phyloP scores from a whole-genome alignment of 495 filamentous ascomycete species.

The Aspergillus olivimuriae region DNA sequence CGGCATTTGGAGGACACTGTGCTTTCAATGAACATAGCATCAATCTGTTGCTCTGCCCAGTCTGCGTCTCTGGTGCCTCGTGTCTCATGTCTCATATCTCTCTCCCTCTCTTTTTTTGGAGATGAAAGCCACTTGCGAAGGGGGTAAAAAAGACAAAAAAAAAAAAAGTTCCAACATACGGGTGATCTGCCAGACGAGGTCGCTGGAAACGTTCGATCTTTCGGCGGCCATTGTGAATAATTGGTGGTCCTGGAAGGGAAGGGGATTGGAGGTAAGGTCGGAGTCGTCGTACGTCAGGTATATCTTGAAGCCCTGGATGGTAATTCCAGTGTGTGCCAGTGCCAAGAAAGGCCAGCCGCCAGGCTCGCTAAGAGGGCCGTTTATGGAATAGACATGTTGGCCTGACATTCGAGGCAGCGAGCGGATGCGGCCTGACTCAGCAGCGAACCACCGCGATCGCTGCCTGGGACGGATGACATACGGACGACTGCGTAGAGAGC shows the following conservation, averaged over 20 bases:
- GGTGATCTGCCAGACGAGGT: conserved; percentile 86
- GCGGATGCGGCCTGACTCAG: neutral
- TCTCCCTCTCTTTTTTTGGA: neutral
- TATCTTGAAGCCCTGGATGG: conserved; percentile 9
- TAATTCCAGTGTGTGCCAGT: conserved; percentile 28
- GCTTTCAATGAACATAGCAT: too few species aligned
- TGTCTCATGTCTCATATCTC: neutral
- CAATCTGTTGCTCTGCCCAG: too few species aligned
- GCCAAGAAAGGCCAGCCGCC: conserved; percentile 22
- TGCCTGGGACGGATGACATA: too few species aligned
- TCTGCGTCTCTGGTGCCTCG: too few species aligned
- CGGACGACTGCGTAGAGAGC: too few species aligned
- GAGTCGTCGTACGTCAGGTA: conserved; percentile 16
- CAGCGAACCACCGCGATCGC: too few species aligned
- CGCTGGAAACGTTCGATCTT: conserved; percentile 65
- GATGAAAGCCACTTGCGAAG: too few species aligned
- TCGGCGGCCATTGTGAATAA: conserved; percentile 38
- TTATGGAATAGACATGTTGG: conserved; percentile 30
- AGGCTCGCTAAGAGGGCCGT: conserved; percentile 38
- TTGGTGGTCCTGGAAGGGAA: conserved; percentile 11
- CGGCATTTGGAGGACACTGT: too few species aligned
- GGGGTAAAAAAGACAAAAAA: neutral
- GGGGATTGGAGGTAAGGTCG: conserved; percentile 20
- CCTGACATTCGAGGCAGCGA: conserved; percentile 12
- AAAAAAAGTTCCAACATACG: conserved; percentile 51